Evolutionary conservation across 2,329 filamentous ascomycete genomes (phyloP), one percentile per base, ranked within the genome.

Genomic region (Knoxdaviesia capensis): DNA sequence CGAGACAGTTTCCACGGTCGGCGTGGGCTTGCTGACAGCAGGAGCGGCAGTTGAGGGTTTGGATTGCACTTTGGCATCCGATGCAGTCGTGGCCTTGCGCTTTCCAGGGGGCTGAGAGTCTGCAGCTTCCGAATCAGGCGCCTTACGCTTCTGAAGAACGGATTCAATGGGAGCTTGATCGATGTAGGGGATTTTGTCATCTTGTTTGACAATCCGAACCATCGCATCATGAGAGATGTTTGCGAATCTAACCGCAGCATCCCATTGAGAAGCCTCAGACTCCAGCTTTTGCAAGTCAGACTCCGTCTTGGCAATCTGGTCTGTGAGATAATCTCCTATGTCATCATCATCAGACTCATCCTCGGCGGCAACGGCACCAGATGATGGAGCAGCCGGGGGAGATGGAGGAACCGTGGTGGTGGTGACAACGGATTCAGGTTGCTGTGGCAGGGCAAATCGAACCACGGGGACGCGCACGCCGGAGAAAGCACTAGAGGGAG

Each of bases 271-370:
- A 46, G 53, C 46, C 44, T 63, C 49, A 45, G 59, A 50, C 44
- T 59, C 50, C 6, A 73, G 52, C 40, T 63, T 65, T 44, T 60
- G 60, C 31, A 75, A 49, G 42, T 69, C 62, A 1, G 56, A 56
- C 45, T 73, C 64, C 2, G 64, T 61, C 50, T 72, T 68, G 36
- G 59, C 53, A 34, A 74, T 71, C 48, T 72, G 59, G 42, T 59
- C 58, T 41, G 66, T 61, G 42, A 75, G 71, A 45, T 69, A 69
- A 41, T 71, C 68, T 11, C 64, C 69, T 58, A 74, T 68, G 38
- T 71, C 66, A 39, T 74, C 71, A 44, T 75, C 71, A 37, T 74
- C 46, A 41, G 65, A 48, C 8, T 63, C 66, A 42, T 74, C 69
- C 0, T 61, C 58, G 39, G 64, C 62, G 5, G 43, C 44, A 8